Conservation (phyloP, 164 flowering plant genomes). For the Annona cherimola region DNA sequence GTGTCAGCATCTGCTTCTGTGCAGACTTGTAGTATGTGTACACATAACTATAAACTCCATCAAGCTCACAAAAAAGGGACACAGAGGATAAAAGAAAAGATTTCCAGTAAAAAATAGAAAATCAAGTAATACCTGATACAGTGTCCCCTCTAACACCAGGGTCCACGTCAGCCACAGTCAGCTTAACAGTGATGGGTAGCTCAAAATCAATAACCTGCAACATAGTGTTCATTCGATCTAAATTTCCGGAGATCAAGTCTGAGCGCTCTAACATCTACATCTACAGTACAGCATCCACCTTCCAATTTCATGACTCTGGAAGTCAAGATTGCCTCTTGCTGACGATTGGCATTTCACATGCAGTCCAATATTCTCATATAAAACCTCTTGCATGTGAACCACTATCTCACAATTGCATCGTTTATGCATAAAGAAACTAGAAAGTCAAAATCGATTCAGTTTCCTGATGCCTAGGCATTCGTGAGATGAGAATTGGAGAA, state of each 20-base stretch:
- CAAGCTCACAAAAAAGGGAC: neutral
- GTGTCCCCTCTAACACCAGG: constrained; percentile 91
- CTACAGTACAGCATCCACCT: neutral
- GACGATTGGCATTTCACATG: neutral
- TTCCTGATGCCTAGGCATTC: neutral
- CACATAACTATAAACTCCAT: too few species aligned
- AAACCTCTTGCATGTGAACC: neutral
- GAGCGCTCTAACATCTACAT: neutral
- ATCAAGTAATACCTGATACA: constrained; percentile 55
- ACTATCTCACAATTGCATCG: neutral
- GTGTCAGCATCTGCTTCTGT: too few species aligned
- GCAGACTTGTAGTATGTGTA: too few species aligned
- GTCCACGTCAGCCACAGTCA: constrained; percentile 68
- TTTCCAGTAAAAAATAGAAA: neutral
- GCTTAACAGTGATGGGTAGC: constrained; percentile 65
- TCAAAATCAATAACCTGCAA: constrained; percentile 85
- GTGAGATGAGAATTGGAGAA: too few species aligned
- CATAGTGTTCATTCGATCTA: neutral
- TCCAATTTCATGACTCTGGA: neutral
- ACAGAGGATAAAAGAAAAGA: neutral
- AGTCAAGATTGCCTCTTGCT: neutral
- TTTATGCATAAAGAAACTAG: too few species aligned
- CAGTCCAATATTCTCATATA: neutral
- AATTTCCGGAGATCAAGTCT: neutral
- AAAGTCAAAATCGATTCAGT: neutral